phyloP scores from a whole-genome alignment of 2,329 filamentous ascomycete genomes.

The Trichoderma asperellum region DNA sequence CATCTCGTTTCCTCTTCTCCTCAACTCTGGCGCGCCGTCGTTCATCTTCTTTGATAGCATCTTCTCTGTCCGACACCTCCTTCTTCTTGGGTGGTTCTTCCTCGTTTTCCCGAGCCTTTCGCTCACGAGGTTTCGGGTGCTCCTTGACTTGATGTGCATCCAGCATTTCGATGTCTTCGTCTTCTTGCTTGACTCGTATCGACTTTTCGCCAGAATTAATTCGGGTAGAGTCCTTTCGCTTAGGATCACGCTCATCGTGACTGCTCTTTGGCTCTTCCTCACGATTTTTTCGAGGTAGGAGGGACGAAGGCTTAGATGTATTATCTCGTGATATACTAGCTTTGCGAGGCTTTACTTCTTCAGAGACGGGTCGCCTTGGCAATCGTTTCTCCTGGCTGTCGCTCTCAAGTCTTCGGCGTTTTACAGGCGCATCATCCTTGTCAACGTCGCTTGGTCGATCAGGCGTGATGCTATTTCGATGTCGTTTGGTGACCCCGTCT shows the following conservation, averaged over 20 bases:
- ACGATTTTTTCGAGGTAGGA: constrained; percentile 44
- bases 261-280: constrained; percentile 48
- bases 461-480: constrained; percentile 62
- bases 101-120: constrained; percentile 46
- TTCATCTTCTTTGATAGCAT: constrained; percentile 39
- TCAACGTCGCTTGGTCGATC: constrained; percentile 56
- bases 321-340: constrained; percentile 47
- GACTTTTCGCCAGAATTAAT: constrained; percentile 49
- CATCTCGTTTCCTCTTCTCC: constrained; percentile 45
- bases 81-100: constrained; percentile 40
- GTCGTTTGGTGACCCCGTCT: constrained; percentile 60
- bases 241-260: constrained; percentile 44
- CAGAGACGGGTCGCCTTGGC: constrained; percentile 47
- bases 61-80: constrained; percentile 43
- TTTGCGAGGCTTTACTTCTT: constrained; percentile 53
- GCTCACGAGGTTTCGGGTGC: constrained; percentile 36
- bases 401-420: constrained; percentile 60
- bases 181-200: constrained; percentile 62
- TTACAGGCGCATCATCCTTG: constrained; percentile 59
- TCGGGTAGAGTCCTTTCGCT: constrained; percentile 49
- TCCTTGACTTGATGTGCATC: constrained; percentile 47
- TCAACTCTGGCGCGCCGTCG: constrained; percentile 40
- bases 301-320: constrained; percentile 41
- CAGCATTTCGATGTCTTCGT: constrained; percentile 59
- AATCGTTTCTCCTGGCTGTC: constrained; percentile 55